A percentile compares a stretch with the other conserved stretches of the same genome.
phyloP scores from a whole-genome alignment of 2,329 filamentous ascomycete genomes.

The Alternaria gansuensis region DNA sequence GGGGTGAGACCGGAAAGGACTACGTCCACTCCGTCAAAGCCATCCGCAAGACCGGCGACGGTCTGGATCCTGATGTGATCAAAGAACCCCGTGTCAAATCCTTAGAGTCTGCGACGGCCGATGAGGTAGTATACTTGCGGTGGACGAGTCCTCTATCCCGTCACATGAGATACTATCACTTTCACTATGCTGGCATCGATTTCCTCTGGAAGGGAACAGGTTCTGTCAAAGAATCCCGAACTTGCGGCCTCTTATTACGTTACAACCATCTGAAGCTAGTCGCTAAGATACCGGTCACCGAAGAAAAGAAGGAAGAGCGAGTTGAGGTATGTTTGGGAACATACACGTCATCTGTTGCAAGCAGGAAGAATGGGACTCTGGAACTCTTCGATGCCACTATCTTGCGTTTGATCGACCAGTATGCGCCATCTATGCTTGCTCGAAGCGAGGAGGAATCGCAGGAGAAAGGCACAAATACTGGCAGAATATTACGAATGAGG shows the following conservation, averaged over 20 bases:
- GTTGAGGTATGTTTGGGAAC: conserved; percentile 40
- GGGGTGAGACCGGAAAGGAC: conserved; percentile 44
- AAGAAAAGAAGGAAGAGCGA: neutral
- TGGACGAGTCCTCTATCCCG: conserved; percentile 41
- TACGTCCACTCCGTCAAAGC: conserved; percentile 38
- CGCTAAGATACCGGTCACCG: conserved; percentile 15
- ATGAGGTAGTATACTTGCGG: conserved; percentile 38
- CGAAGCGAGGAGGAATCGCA: neutral
- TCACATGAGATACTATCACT: conserved; percentile 43
- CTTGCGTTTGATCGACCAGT: conserved; percentile 23
- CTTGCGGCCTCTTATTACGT: conserved; percentile 33
- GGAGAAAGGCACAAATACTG: neutral
- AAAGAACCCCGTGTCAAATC: neutral
- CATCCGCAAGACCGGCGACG: conserved; percentile 24
- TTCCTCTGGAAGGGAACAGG: conserved; percentile 51
- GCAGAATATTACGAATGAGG: conserved; percentile 27
- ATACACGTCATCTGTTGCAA: conserved; percentile 40
- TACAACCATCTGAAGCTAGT: conserved; percentile 49
- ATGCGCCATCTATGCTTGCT: neutral
- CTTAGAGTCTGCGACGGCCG: conserved; percentile 17
- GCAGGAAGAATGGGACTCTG: conserved; percentile 39
- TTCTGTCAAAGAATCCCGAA: conserved; percentile 34
- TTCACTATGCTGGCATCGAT: conserved; percentile 38
- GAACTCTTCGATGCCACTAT: conserved; percentile 41
- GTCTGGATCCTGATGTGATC: conserved; percentile 28